Percentiles rank a stretch among this genome's conserved stretches.
phyloP scores from a whole-genome alignment of 805 yeast species.

The Wickerhamomyces hampshirensis region DNA sequence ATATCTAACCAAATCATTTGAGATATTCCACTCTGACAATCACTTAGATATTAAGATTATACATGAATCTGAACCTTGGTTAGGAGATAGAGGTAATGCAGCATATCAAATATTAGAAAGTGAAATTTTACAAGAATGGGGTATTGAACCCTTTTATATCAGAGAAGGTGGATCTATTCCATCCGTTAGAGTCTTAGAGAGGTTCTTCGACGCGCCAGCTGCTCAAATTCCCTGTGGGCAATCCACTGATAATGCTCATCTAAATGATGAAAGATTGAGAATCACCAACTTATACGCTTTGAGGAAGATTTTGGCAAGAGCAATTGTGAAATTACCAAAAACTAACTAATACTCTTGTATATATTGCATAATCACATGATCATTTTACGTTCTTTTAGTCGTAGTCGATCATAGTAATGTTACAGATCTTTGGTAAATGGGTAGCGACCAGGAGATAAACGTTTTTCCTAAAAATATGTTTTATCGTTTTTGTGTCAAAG shows the following conservation, averaged over 20 bases:
- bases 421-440: too few relatives aligned
- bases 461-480: too few relatives aligned
- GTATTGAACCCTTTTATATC: conserved; percentile 72
- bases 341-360: conserved; percentile 2
- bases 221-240: conserved; percentile 97
- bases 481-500: too few relatives aligned
- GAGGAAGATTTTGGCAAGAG: conserved; percentile 46
- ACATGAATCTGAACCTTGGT: conserved; percentile 94
- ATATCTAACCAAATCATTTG: conserved; percentile 46
- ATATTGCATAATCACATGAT: too few relatives aligned
- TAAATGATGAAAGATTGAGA: conserved; percentile 80
- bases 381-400: too few relatives aligned
- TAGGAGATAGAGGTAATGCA: conserved; percentile 76
- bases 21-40: conserved; percentile 53
- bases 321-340: conserved; percentile 21
- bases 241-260: conserved; percentile 89
- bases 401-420: too few relatives aligned
- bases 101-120: conserved; percentile 65
- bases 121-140: conserved; percentile 71
- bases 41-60: conserved; percentile 53
- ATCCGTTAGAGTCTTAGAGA: conserved; percentile 78
- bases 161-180: conserved; percentile 98
- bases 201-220: conserved; percentile 78
- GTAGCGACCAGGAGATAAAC: too few relatives aligned
- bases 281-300: conserved; percentile 73